Conservation (phyloP, 345 rosid species). For the Aurinia saxatilis region DNA sequence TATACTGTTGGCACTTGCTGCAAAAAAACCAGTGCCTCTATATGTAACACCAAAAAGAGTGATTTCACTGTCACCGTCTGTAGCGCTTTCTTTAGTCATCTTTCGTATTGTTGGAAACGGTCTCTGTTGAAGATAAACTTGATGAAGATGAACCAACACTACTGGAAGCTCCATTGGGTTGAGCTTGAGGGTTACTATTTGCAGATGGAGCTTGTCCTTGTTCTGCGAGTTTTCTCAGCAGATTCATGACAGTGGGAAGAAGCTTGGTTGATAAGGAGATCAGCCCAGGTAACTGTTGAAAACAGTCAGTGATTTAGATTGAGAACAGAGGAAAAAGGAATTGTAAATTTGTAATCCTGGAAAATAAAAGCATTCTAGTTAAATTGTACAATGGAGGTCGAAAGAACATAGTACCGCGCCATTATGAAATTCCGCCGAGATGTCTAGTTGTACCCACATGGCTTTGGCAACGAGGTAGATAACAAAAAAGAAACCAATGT, state of each 20-base stretch:
- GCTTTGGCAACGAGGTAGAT: constrained; percentile 55
- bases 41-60: too few species aligned
- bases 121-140: constrained; percentile 10
- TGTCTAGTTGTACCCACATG: constrained; percentile 73
- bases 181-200: constrained; percentile 27
- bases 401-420: constrained; percentile 50
- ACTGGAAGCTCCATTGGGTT: constrained; percentile 28
- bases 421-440: constrained; percentile 60
- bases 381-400: constrained; percentile 33
- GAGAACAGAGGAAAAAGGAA: neutral
- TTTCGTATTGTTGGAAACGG: constrained; percentile 33
- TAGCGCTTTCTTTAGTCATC: constrained; percentile 31
- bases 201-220: constrained; percentile 46
- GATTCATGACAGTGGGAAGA: constrained; percentile 72
- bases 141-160: constrained; percentile 30
- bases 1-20: constrained; percentile 22
- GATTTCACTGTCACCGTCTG: too few species aligned
- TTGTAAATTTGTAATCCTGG: too few species aligned
- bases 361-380: neutral
- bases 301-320: neutral
- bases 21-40: constrained; percentile 43
- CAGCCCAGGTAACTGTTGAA: constrained; percentile 64
- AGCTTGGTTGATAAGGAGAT: constrained; percentile 59
- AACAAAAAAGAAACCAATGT: constrained; percentile 49
- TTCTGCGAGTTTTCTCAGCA: constrained; percentile 61